Evolutionary conservation across 768 basidiomycete species (phyloP), one percentile per base, ranked within the genome.

Genomic region (Cubamyces lactineus): DNA sequence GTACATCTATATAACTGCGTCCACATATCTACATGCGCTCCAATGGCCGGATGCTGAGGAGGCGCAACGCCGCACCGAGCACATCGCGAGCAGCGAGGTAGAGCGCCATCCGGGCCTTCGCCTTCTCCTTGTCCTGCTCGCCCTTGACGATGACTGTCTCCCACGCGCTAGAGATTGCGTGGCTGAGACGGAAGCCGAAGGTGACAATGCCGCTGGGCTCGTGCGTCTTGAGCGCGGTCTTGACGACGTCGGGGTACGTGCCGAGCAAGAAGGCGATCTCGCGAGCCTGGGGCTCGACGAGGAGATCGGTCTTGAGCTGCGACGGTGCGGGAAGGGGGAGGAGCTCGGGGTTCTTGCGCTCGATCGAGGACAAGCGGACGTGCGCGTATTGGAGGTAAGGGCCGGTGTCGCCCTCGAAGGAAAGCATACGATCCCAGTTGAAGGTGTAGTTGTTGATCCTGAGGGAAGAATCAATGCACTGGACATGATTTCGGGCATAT

Each of bases 301-400:
- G 86, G n/a, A 84, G 79, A 1, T 79, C 75, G 8, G 85, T 84
- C 69, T 88, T 78, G 73, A 96, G 89, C 64, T 86, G 74, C n/a
- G 84, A 78, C 9, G 85, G 84, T 0, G 82, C 74, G 0, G 91
- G 91, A 11, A 93, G 86, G 19, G 94, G 88, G 42, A 92, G 77
- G 30, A 96, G 86, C 60, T 91, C 84, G 1, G 93, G 92, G 76
- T 96, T 95, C 76, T 96, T 96, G 59, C 95, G 92, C 67, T 86
- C 86, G 71, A 98, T 89, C 1, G 95, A 97, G 7, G 89, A 84
- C 30, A 98, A 80, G 19, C 96, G 92, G 67, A 95, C 95, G 77
- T 97, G 96, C 0, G 94, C 93, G 74, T 98, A 98, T 79, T 98
- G 96, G 26, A 98, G 86, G 78, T 97, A 98, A 0, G 94, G 93